phyloP scores from a whole-genome alignment of 163 green algal species.

The Scenedesmus sp. region DNA sequence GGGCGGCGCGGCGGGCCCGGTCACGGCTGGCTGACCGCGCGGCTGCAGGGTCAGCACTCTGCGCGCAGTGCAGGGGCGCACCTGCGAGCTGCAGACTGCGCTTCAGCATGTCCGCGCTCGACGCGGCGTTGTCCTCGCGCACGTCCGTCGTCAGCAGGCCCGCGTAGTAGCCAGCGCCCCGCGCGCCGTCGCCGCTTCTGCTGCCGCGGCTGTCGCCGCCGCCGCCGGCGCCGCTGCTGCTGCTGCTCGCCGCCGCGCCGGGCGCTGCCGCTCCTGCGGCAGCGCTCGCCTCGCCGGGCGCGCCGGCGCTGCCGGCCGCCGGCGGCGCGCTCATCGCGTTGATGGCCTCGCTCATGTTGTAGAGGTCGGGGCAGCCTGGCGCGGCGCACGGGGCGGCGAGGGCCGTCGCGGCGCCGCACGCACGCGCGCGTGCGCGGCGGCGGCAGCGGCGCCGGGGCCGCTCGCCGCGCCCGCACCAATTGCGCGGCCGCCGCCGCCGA shows the following conservation, averaged over 20 bases:
- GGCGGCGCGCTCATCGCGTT: neutral
- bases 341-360: slow-evolving; percentile 43
- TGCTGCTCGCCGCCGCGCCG: neutral
- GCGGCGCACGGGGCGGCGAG: too few relatives aligned
- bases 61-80: too few relatives aligned
- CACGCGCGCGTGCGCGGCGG: too few relatives aligned
- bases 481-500: too few relatives aligned
- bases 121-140: slow-evolving; percentile 23
- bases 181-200: neutral
- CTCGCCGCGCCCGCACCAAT: too few relatives aligned
- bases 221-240: neutral
- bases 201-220: too few relatives aligned
- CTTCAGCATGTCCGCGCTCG: slow-evolving; percentile 39
- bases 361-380: slow-evolving; percentile 40
- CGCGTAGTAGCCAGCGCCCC: slow-evolving; percentile 33
- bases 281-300: neutral
- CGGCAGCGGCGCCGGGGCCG: too few relatives aligned
- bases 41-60: neutral
- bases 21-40: neutral
- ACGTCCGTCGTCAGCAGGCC: slow-evolving; percentile 38
- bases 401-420: too few relatives aligned
- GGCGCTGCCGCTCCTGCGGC: too few relatives aligned
- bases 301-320: neutral
- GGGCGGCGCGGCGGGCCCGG: too few relatives aligned
- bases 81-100: slow-evolving; percentile 38